These are phyloP conservation scores for Pistacia atlantica DNA, from an alignment of 345 rosid genomes.

Conservation along the genomic window DNA sequence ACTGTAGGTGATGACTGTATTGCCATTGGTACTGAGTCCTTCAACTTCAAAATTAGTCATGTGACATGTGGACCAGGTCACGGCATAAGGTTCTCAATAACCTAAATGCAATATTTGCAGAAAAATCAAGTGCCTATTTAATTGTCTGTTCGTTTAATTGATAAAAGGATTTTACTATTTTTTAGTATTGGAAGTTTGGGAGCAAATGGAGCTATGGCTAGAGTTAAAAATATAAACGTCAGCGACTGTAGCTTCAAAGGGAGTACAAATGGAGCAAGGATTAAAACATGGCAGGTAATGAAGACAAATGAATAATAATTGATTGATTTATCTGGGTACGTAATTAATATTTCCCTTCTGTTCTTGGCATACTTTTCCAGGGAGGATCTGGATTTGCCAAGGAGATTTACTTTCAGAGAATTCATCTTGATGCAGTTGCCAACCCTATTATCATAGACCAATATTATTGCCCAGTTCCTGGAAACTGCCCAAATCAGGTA, in stretches of 20 bases:
- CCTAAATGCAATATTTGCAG: too few species aligned
- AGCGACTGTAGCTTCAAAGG: slow-evolving; percentile 39
- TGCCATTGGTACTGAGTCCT: slow-evolving; percentile 46
- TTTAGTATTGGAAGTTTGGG: slow-evolving; percentile 66
- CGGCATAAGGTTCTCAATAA: slow-evolving; percentile 40
- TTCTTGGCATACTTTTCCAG: slow-evolving; percentile 15
- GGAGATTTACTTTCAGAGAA: slow-evolving; percentile 42
- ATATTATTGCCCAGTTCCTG: slow-evolving; percentile 19
- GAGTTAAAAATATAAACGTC: slow-evolving; percentile 46
- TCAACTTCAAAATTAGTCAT: slow-evolving; percentile 29
- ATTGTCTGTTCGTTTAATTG: too few species aligned
- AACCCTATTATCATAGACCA: slow-evolving; percentile 65
- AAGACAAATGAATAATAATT: neutral
- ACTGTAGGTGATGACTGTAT: slow-evolving; percentile 66
- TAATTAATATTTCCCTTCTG: too few species aligned
- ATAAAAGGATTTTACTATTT: too few species aligned
- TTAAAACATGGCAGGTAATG: slow-evolving; percentile 59
- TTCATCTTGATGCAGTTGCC: slow-evolving; percentile 29
- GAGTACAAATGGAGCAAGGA: slow-evolving; percentile 56
- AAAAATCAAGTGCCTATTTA: too few species aligned
- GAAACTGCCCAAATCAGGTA: slow-evolving; percentile 9
- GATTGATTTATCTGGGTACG: neutral
- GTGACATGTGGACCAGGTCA: slow-evolving; percentile 46
- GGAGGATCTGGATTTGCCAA: slow-evolving; percentile 58
- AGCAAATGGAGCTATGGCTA: slow-evolving; percentile 23